These are phyloP conservation scores for Coemansia sp. DNA, from an alignment of 192 early-diverging fungal genomes.

Conservation along the genomic window DNA sequence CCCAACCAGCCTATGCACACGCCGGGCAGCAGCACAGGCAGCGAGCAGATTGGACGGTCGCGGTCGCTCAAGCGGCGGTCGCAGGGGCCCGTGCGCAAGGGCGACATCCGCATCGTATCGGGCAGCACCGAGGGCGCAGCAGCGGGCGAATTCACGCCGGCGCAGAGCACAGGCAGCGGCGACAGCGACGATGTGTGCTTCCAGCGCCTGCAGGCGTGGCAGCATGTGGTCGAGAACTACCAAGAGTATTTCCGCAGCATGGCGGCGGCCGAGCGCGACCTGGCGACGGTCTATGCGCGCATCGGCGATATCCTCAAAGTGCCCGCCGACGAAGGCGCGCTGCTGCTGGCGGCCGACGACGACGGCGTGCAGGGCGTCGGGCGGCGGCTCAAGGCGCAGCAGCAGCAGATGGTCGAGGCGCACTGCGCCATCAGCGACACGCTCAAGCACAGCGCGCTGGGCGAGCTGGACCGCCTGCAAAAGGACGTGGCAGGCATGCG, in stretches of 20 bases:
- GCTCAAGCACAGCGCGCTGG: slow-evolving; percentile 17
- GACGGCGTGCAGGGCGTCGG: slow-evolving; percentile 29
- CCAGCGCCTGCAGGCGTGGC: slow-evolving; percentile 45
- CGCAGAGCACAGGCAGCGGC: slow-evolving; percentile 39
- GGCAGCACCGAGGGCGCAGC: slow-evolving; percentile 3
- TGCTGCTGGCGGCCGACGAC: slow-evolving; percentile 22
- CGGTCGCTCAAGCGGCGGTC: slow-evolving; percentile 14
- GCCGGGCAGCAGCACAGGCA: not conserved
- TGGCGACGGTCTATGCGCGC: slow-evolving; percentile 50
- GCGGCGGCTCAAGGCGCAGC: slow-evolving; percentile 31
- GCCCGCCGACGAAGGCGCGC: slow-evolving; percentile 24
- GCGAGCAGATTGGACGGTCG: not conserved
- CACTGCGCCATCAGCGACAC: slow-evolving; percentile 42
- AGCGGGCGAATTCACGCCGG: slow-evolving; percentile 16
- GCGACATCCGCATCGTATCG: slow-evolving; percentile 43
- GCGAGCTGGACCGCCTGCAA: slow-evolving; percentile 12
- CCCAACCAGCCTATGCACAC: slow-evolving; percentile 1
- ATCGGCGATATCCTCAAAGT: slow-evolving; percentile 47
- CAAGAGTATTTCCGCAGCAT: slow-evolving; percentile 47
- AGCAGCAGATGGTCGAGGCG: slow-evolving; percentile 47
- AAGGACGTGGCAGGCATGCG: slow-evolving; percentile 6
- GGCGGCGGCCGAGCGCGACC: slow-evolving; percentile 48
- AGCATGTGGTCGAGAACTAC: slow-evolving; percentile 36
- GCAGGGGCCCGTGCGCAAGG: slow-evolving; percentile 31
- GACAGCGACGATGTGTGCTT: slow-evolving; percentile 34